phyloP scores from a whole-genome alignment of 495 filamentous ascomycete species.

The Penicillium verhagenii region DNA sequence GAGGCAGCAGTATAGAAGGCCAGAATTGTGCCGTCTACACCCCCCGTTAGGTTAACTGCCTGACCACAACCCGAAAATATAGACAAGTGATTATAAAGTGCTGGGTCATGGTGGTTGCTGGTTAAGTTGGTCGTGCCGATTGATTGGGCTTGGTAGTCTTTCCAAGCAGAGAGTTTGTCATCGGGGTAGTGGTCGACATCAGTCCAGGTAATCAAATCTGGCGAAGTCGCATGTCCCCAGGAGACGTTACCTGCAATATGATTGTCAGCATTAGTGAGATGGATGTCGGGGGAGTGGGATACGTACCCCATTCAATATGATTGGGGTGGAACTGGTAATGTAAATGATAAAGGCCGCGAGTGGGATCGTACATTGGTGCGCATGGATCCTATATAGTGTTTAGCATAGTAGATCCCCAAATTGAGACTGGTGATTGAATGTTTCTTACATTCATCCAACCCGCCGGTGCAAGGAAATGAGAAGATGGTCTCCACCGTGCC shows the following conservation, averaged over 20 bases:
- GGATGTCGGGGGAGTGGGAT: background rate
- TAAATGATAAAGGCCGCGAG: conserved; percentile 13
- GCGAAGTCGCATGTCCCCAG: conserved; percentile 18
- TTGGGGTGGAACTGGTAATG: conserved; percentile 20
- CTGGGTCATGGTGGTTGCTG: conserved; percentile 12
- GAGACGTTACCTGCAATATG: conserved; percentile 12
- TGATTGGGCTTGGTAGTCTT: conserved; percentile 13
- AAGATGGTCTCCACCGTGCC: conserved; percentile 13
- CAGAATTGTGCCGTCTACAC: conserved; percentile 12
- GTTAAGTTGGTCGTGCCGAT: conserved; percentile 15
- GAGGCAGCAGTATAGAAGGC: conserved; percentile 16
- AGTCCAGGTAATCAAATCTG: conserved; percentile 15
- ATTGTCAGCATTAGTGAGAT: background rate
- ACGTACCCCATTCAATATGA: conserved; percentile 17
- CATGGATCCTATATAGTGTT: conserved; percentile 11
- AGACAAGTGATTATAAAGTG: conserved; percentile 16
- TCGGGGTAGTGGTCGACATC: conserved; percentile 14
- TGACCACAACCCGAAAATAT: conserved; percentile 15
- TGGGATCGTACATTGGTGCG: conserved; percentile 17
- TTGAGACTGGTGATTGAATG: background rate
- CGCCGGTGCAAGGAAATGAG: conserved; percentile 20
- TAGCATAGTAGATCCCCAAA: background rate
- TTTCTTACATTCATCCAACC: conserved; percentile 20
- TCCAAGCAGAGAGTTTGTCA: conserved; percentile 16
- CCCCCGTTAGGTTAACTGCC: conserved; percentile 12